Evolutionary conservation across 192 early-diverging fungal species (phyloP), one percentile per base, ranked within the genome.

Genomic region (Coemansia sp.): DNA sequence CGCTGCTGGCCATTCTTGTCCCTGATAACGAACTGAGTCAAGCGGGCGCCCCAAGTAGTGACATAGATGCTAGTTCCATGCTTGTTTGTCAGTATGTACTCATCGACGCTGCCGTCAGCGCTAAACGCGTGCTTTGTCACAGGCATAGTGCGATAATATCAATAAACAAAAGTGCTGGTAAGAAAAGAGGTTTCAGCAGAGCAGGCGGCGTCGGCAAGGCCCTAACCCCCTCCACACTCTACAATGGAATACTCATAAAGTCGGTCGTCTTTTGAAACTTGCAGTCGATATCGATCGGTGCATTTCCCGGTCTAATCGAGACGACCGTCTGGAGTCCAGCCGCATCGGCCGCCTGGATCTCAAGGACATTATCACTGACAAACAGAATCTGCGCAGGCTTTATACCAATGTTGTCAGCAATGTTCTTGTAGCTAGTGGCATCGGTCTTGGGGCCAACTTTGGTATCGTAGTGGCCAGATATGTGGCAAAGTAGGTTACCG

Each of bases 401-500:
- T 17, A 70, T 35, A 1, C 80, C 80, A 65, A 98, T 88, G 19
- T 85, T 80, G 0, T 81, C 41, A 0, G 84, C 85, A 76, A 99
- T 99, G n/a, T 74, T 73, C 8, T 46, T 55, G 60, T 99, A 99
- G 53, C 87, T 90, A 21, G 67, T 50, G 3, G 61, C 40, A 27
- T 88, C 87, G 5, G 87, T 50, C 67, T 99, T 99, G 7, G 69
- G 56, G 2, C 97, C 97, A 61, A 95, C 84, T n/a, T 76, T 71
- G 8, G 97, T 99, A 65, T 99, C 97, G 76, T 89, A 99, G 72
- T 99, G 84, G 14, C 92, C 95, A 36, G 73, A 70, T 63, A 99
- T 87, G 65, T 84, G 88, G 78, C 17, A 65, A 21, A 85, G 75
- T 40, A 98, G 53, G 53, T 96, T 81, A 12, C 94, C 95, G 41